Percentiles rank a stretch among this genome's conserved stretches.
Conservation (phyloP, 2,329 filamentous ascomycete genomes). For the Cladophialophora exuberans region DNA sequence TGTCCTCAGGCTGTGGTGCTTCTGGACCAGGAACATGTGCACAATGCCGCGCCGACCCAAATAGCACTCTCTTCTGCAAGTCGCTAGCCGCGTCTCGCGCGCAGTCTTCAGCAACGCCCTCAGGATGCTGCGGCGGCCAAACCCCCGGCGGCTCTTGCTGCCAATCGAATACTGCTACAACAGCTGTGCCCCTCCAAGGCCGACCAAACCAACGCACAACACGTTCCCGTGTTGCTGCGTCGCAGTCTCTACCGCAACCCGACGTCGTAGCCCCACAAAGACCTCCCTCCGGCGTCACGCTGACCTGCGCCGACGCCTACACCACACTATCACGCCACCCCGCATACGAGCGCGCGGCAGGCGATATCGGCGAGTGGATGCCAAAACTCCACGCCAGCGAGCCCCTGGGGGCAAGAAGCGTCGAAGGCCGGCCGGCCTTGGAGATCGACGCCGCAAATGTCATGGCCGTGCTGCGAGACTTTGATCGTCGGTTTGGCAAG, state of each 20-base stretch:
- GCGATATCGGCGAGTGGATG: conserved; percentile 76
- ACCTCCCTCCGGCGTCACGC: conserved; percentile 52
- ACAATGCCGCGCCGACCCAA: conserved; percentile 76
- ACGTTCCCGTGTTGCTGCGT: conserved; percentile 30
- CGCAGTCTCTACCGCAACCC: conserved; percentile 33
- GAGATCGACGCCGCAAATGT: conserved; percentile 83
- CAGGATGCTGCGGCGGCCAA: conserved; percentile 69
- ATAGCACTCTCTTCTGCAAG: conserved; percentile 81
- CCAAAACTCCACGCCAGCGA: conserved; percentile 68
- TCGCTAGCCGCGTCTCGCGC: conserved; percentile 68
- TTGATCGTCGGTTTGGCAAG: conserved; percentile 71
- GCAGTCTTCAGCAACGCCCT: conserved; percentile 55
- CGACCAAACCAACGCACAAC: conserved; percentile 26
- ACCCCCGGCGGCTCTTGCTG: conserved; percentile 33
- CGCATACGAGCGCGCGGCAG: conserved; percentile 72
- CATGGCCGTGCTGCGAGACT: conserved; percentile 81
- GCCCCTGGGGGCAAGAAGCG: conserved; percentile 30
- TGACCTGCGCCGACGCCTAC: conserved; percentile 77
- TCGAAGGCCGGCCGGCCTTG: conserved; percentile 58
- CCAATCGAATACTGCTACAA: conserved; percentile 33
- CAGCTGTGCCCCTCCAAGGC: conserved; percentile 31
- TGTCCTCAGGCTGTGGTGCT: conserved; percentile 50
- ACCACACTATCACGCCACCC: conserved; percentile 77
- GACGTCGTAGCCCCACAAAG: conserved; percentile 39
- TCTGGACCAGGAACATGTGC: conserved; percentile 78